Base-by-base conservation (phyloP, 2,329 filamentous ascomycete species). In the Cyanodermella asteris region DNA sequence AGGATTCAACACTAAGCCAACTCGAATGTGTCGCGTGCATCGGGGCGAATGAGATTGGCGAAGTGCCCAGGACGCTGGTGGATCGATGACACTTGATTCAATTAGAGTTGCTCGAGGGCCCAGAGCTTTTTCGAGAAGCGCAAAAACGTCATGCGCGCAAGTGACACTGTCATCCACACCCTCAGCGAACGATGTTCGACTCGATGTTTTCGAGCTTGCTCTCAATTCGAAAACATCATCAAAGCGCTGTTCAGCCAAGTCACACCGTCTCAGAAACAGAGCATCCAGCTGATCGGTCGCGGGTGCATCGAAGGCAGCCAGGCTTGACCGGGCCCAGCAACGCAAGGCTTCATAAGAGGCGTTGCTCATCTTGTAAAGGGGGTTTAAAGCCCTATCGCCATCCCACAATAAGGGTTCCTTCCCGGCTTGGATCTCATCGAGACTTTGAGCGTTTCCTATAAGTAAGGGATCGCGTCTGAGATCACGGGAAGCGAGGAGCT, bases 281-380 rank as follows among this genome's bases (percentile, higher is more conserved):
- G 73, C 60, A 20, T 78, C 74, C 37, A 94, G 94, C 30, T 82
- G 77, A 40, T 91, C 73, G 19, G 69, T 64, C 3, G 64, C 53
- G 23, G 65, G 64, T 39, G 87, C 70, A 29, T 73, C 73, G 6
- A 94, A 59, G 40, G 81, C 70, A 12, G 65, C 61, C 14, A 87
- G 54, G 0, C 81, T 84, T 21, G 65, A 59, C 32, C 59, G 66
- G 20, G 84, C 80, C 42, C 91, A 72, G 26, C 71, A 61, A 23
- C 69, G 69, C 21, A 97, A 56, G 25, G 72, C 47, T 13, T 53
- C 53, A 36, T 82, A 90, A 6, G 82, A 87, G 72, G 75, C 91
- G 9, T 66, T 50, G 1, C 69, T 74, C 75, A 93, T 91, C 47
- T 91, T 93, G 53, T 72, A 93, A 5, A 91, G 53, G 12, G 94